These are phyloP conservation scores for Teratosphaeria pseudoeucalypti DNA, from an alignment of 2,329 filamentous ascomycete species.

Conservation along the genomic window DNA sequence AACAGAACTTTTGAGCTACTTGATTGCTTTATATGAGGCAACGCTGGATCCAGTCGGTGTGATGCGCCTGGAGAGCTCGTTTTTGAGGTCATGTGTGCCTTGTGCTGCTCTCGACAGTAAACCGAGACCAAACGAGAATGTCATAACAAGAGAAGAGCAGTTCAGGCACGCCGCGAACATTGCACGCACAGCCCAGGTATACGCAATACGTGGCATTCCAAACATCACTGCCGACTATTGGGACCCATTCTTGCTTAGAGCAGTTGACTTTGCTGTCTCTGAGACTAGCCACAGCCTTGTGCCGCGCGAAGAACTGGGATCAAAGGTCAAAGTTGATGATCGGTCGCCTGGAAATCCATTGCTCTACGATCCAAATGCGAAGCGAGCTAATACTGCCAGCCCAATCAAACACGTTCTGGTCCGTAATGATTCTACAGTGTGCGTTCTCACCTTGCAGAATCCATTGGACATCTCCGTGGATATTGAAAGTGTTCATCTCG, in stretches of 20 bases:
- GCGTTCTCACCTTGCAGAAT: conserved; percentile 80
- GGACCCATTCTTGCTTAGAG: conserved; percentile 88
- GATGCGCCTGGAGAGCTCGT: conserved; percentile 73
- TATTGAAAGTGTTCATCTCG: conserved; percentile 68
- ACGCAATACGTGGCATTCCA: conserved; percentile 60
- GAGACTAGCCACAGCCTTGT: conserved; percentile 10
- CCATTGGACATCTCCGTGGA: conserved; percentile 89
- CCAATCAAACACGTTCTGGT: conserved; percentile 47
- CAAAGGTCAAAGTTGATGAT: conserved; percentile 1
- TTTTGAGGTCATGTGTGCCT: conserved; percentile 72
- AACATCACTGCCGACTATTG: conserved; percentile 76
- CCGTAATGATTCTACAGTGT: conserved; percentile 64
- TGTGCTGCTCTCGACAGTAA: conserved; percentile 18
- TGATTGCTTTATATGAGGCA: conserved; percentile 88
- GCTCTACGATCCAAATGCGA: conserved; percentile 87
- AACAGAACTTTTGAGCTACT: conserved; percentile 75
- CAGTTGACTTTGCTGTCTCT: conserved; percentile 55
- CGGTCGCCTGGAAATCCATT: conserved; percentile 57
- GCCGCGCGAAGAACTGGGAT: conserved; percentile 2
- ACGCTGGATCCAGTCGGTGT: conserved; percentile 85
- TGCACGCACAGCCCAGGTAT: conserved; percentile 68
- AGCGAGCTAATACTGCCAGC: conserved; percentile 46
- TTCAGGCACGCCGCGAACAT: conserved; percentile 75
- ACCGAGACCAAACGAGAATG: background rate
- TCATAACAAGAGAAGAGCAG: conserved; percentile 60